Percentiles rank a stretch among this genome's conserved stretches.
Evolutionary conservation across 108 stramenopile species (phyloP).

Genomic region (Skeletonema potamos): DNA sequence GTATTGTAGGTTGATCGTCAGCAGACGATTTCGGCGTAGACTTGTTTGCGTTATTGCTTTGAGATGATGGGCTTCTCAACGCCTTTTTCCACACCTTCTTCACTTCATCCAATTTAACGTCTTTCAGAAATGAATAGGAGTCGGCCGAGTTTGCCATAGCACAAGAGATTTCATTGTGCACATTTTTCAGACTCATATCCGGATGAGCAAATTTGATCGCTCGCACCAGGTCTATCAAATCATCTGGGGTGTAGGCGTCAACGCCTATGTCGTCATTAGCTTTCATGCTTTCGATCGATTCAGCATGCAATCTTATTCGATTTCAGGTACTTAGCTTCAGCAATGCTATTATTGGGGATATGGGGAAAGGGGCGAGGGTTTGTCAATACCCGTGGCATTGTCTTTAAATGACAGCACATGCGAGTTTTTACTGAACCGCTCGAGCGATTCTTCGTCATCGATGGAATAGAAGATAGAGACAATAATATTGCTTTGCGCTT

Average conservation of each 20-base stretch:
- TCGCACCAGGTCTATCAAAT: slow-evolving; percentile 57
- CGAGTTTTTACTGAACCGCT: too few relatives aligned
- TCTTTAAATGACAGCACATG: too few relatives aligned
- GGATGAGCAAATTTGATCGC: slow-evolving; percentile 73
- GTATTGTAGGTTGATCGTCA: not conserved
- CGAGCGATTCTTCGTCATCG: too few relatives aligned
- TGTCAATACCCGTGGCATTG: too few relatives aligned
- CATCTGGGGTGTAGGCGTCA: slow-evolving; percentile 35
- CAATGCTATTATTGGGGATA: too few relatives aligned
- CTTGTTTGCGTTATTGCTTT: not conserved
- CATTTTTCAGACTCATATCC: slow-evolving; percentile 49
- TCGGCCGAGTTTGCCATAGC: slow-evolving; percentile 34
- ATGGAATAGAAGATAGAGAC: too few relatives aligned
- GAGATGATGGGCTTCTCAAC: slow-evolving; percentile 18
- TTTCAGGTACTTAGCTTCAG: too few relatives aligned
- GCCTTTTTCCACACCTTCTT: slow-evolving; percentile 82
- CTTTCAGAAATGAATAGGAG: slow-evolving; percentile 38
- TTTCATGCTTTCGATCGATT: not conserved
- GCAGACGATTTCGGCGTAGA: not conserved
- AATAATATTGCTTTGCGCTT: too few relatives aligned
- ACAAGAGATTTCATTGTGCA: slow-evolving; percentile 60
- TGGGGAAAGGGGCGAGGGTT: too few relatives aligned
- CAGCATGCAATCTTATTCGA: too few relatives aligned
- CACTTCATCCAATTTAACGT: slow-evolving; percentile 58
- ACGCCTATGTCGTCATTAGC: not conserved